A percentile compares a stretch with the other conserved stretches of the same genome.
Conservation (phyloP, 495 filamentous ascomycete species). For the Penicillium cinerascens region DNA sequence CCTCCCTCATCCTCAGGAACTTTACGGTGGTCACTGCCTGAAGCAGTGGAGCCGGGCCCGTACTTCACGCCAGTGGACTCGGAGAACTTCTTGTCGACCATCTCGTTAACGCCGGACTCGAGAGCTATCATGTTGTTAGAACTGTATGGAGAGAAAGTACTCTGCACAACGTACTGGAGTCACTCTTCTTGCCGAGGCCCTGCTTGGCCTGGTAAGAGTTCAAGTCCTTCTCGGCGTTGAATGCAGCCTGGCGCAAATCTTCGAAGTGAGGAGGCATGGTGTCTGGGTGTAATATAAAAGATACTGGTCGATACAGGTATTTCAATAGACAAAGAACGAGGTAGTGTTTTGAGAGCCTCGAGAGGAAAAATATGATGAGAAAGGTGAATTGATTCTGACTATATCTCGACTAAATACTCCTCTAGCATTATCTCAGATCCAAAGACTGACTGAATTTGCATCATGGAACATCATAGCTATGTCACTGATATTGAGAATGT, state of each 20-base stretch:
- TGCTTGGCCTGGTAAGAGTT: slow-evolving; percentile 52
- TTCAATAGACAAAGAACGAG: background rate
- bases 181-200: slow-evolving; percentile 39
- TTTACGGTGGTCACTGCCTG: slow-evolving; percentile 49
- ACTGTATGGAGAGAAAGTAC: background rate
- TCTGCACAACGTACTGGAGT: slow-evolving; percentile 39
- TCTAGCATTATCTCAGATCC: background rate
- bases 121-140: slow-evolving; percentile 27
- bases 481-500: slow-evolving; percentile 17
- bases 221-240: slow-evolving; percentile 50
- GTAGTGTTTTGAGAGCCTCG: background rate
- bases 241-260: slow-evolving; percentile 34
- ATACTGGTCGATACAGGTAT: background rate
- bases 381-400: background rate
- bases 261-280: slow-evolving; percentile 37
- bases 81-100: slow-evolving; percentile 43
- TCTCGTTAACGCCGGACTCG: slow-evolving; percentile 53
- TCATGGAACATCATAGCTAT: slow-evolving; percentile 43
- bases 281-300: background rate
- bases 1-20: slow-evolving; percentile 54
- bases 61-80: slow-evolving; percentile 39
- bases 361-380: background rate
- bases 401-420: background rate
- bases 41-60: slow-evolving; percentile 43
- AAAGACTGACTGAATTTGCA: slow-evolving; percentile 19